Evolutionary conservation across 2,329 filamentous ascomycete genomes (phyloP), one percentile per base, ranked within the genome.

Genomic region (Claviceps pazoutovae): DNA sequence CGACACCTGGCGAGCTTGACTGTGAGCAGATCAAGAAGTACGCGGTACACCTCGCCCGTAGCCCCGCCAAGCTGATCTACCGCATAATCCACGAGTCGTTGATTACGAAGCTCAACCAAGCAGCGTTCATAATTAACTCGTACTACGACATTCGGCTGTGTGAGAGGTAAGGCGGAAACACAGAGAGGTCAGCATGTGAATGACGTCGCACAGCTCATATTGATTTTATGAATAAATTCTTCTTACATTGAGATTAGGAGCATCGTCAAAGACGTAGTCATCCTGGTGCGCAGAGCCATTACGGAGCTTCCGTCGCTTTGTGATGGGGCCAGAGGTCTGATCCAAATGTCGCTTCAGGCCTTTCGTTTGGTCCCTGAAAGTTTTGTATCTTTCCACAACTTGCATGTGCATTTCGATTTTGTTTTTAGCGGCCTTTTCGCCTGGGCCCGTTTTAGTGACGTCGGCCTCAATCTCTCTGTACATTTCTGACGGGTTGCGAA

Each of bases 81-180:
- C 1, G 82, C 88, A 52, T 89, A 78, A n/a, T 81, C 74, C 50
- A 84, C 80, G 2, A 97, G 80, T 19, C 82, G 80, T 56, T 83
- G 78, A 60, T 88, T 95, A 52, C 91, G 86, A 56, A 95, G 74
- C 48, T 86, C 82, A 9, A 96, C 86, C 6, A 84, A 73, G 54
- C 88, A 87, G 65, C 91, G 94, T 52, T 90, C 84, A 61, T 88
- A 84, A 63, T 95, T 96, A 51, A 96, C 74, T 30, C 84, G 80
- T 48, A 97, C 73, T 38, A 90, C 75, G 56, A 89, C 73, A 53
- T 85, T 78, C 48, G 80, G 77, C 83, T 94, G 62, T 34, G n/a
- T 6, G 13, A 42, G 6, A 14, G 41, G 16, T 6, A 44, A 45
- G 7, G 16, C 6, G 7, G 4, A 16, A 42, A n/a, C 21, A 13